Evolutionary conservation across 805 yeast species (phyloP).

Genomic region (Candida railenensis): DNA sequence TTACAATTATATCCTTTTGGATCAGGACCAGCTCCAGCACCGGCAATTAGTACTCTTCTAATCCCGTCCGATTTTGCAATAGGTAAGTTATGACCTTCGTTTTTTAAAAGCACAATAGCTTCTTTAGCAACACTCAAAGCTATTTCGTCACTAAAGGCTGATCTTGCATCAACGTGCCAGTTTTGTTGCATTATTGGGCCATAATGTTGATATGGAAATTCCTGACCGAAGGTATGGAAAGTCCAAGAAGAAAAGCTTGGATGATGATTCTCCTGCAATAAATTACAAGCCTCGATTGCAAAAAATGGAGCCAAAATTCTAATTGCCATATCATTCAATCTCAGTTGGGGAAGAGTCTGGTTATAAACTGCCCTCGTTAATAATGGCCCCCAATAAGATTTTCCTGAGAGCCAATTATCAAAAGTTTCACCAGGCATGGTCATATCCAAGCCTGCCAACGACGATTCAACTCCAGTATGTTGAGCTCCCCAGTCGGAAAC

Average conservation of each 20-base stretch:
- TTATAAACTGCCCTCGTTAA: constrained; percentile 56
- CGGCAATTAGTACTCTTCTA: constrained; percentile 45
- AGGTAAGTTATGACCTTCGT: constrained; percentile 52
- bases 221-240: constrained; percentile 51
- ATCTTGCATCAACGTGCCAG: constrained; percentile 54
- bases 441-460: constrained; percentile 63
- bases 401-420: constrained; percentile 53
- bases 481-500: constrained; percentile 69
- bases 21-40: constrained; percentile 51
- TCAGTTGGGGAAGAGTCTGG: constrained; percentile 49
- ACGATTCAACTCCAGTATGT: constrained; percentile 55
- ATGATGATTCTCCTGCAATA: constrained; percentile 30
- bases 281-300: constrained; percentile 35
- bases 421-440: constrained; percentile 61
- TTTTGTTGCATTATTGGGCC: constrained; percentile 57
- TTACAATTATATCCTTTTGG: constrained; percentile 52
- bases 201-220: constrained; percentile 50
- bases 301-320: constrained; percentile 59
- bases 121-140: constrained; percentile 57
- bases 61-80: constrained; percentile 42
- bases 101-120: constrained; percentile 55
- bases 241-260: constrained; percentile 65
- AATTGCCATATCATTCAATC: constrained; percentile 63
- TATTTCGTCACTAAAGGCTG: constrained; percentile 45
- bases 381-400: constrained; percentile 57